Evolutionary conservation across 2,329 filamentous ascomycete species (phyloP).

Genomic region (Sporothrix protearum): DNA sequence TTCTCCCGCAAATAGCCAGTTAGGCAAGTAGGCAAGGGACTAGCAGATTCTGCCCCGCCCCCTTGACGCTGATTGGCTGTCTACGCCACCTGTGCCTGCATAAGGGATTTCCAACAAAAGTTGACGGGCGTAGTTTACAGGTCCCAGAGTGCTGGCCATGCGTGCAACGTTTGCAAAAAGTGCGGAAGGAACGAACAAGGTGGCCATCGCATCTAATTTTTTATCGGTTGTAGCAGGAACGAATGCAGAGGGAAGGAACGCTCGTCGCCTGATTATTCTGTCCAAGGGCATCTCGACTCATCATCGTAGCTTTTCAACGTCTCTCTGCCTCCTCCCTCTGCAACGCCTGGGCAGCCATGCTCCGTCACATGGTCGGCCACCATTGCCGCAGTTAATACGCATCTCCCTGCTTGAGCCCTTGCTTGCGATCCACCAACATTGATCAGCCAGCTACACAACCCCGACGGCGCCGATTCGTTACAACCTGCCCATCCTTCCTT

Average conservation of each 20-base stretch:
- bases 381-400: conserved; percentile 14
- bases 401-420: conserved; percentile 17
- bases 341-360: conserved; percentile 2
- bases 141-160: conserved; percentile 16
- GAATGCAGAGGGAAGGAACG: neutral
- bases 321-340: neutral
- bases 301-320: neutral
- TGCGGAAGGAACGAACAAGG: conserved; percentile 14
- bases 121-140: neutral
- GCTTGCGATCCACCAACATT: conserved; percentile 5
- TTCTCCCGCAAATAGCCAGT: conserved; percentile 17
- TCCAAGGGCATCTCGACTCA: conserved; percentile 8
- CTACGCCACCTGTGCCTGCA: conserved; percentile 27
- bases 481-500: neutral
- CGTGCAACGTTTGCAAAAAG: conserved; percentile 15
- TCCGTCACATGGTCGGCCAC: conserved; percentile 9
- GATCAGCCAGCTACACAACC: conserved; percentile 8
- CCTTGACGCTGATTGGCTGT: conserved; percentile 23
- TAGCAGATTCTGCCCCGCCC: conserved; percentile 22
- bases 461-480: neutral
- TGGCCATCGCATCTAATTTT: neutral
- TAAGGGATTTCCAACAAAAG: conserved; percentile 24
- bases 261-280: neutral
- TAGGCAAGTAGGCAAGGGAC: conserved; percentile 20
- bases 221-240: neutral